Base-by-base conservation (phyloP, 1,284 basidiomycete species). In the Apiotrichum gamsii region DNA sequence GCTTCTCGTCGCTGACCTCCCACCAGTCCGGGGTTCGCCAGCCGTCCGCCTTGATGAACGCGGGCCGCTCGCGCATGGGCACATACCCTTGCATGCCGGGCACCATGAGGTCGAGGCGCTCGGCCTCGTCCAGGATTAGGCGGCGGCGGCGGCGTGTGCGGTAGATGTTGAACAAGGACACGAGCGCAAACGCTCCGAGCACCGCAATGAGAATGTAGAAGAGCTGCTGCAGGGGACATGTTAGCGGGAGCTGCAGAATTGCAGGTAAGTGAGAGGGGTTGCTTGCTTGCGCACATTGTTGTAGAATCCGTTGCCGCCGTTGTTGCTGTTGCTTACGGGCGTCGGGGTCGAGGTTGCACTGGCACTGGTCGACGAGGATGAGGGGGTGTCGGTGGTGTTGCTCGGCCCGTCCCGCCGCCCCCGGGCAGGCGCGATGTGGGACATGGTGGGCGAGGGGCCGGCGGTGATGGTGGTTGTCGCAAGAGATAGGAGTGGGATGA, bases 201-300 rank as follows among this genome's bases (percentile, higher is more conserved):
- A 71, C 54, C 33, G 67, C 69, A 33, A 71, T 69, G 36, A 71
- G 60, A 42, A 71, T 71, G 56, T 71, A 71, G 54, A 71, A 71
- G 2, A 71, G 58, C 62, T 59, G 57, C 31, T 30, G 30, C 40
- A 36, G 39, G 25, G 25, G 6, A 28, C 6, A 28, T 16, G 14
- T 37, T 5, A 28, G 35, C 19, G 14, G 20, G 21, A n/a, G 16
- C 16, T 32, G 18, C 11, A 35, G 21, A 2, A 24, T 16, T 11
- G 6, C 4, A 14, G 11, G 29, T 30, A 15, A 0, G 14, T n/a
- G n/a, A 29, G 45, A 33, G 18, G 11, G 28, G 1, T 9, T 23
- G 2, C 8, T 37, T 23, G 39, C 8, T 21, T 4, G 31, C 57
- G 29, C 15, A 58, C 57, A 47, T 59, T 61, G n/a, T 46, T 49